Evolutionary conservation across 2,329 filamentous ascomycete genomes (phyloP), one percentile per base, ranked within the genome.

Genomic region (Pseudofabraea citricarpa): DNA sequence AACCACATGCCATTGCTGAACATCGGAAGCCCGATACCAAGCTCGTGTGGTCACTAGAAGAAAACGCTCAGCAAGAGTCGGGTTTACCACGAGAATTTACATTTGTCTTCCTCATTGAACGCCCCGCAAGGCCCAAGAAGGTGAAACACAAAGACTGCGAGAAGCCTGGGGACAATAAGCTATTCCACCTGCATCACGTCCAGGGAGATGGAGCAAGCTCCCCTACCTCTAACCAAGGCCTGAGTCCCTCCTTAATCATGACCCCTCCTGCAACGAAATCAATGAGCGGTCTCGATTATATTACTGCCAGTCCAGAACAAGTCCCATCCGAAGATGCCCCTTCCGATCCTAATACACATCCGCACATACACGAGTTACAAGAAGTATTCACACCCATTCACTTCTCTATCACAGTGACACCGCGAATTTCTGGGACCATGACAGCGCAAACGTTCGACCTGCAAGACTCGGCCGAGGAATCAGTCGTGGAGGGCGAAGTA

Each of bases 1-100:
- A 32, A 20, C 36, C 13, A 3, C 22, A n/a, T 19, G 26, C 15
- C 12, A 23, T 21, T 38, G 21, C 15, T 31, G 20, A 37, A 32
- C 29, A 23, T 35, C n/a, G 35, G 16, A 26, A 45, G 9, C 46
- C 45, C 9, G 50, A 56, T 42, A 53, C 52, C 0, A 46, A 69
- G 48, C 61, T 73, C 7, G 64, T 74, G 12, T 75, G 71, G 71
- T 71, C 71, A 4, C 58, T 75, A 2, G 68, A 72, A 42, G 71
- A 75, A 41, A 75, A 74, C 44, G 48, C 53, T 27, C 56, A 74
- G 7, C 71, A 74, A 49, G 62, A 65, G 19, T 71, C 69, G 4
- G 72, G 72, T 2, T 54, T 75, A 4, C 72, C 72, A 8, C 64
- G 71, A 7, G 72, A 74, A 44, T 73, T 74, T 39, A 73, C 72